Percentiles rank a stretch among this genome's conserved stretches.
phyloP scores from a whole-genome alignment of 2,329 filamentous ascomycete genomes.

The Epicoccum nigrum region DNA sequence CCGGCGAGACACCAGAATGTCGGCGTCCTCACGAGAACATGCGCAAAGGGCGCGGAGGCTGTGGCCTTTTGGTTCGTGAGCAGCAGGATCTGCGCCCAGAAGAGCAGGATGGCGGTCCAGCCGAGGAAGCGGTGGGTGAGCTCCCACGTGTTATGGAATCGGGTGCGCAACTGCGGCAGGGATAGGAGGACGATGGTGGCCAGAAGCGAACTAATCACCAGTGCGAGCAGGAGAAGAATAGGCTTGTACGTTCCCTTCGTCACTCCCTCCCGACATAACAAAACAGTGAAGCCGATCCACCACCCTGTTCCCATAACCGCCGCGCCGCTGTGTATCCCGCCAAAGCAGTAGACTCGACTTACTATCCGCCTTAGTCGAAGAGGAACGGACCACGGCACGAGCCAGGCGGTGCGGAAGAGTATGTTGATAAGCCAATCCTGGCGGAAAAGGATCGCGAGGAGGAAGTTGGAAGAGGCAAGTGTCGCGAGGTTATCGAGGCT shows the following conservation, averaged over 20 bases:
- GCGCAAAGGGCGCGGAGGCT: background rate
- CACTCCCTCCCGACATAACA: conserved; percentile 37
- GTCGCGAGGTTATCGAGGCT: conserved; percentile 29
- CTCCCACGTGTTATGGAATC: conserved; percentile 44
- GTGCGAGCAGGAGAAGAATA: conserved; percentile 28
- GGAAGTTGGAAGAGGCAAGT: conserved; percentile 42
- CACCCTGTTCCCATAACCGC: conserved; percentile 46
- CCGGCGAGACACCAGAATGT: conserved; percentile 70
- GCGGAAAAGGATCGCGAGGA: conserved; percentile 36
- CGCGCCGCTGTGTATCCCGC: conserved; percentile 44
- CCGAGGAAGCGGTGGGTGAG: conserved; percentile 44
- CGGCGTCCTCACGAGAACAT: conserved; percentile 19
- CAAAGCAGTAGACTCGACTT: conserved; percentile 41
- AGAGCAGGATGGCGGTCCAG: conserved; percentile 38
- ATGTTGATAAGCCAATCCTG: conserved; percentile 43
- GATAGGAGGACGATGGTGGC: conserved; percentile 34
- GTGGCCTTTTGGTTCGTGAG: conserved; percentile 14
- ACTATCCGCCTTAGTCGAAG: conserved; percentile 29
- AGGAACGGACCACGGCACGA: conserved; percentile 35
- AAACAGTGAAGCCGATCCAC: conserved; percentile 51
- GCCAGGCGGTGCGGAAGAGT: conserved; percentile 39
- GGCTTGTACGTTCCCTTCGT: conserved; percentile 15
- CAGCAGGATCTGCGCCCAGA: conserved; percentile 35
- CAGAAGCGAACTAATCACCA: conserved; percentile 27
- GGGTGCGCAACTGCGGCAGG: conserved; percentile 28